Conservation (phyloP, 352 stramenopile species). For the Phytophthora cajani region DNA sequence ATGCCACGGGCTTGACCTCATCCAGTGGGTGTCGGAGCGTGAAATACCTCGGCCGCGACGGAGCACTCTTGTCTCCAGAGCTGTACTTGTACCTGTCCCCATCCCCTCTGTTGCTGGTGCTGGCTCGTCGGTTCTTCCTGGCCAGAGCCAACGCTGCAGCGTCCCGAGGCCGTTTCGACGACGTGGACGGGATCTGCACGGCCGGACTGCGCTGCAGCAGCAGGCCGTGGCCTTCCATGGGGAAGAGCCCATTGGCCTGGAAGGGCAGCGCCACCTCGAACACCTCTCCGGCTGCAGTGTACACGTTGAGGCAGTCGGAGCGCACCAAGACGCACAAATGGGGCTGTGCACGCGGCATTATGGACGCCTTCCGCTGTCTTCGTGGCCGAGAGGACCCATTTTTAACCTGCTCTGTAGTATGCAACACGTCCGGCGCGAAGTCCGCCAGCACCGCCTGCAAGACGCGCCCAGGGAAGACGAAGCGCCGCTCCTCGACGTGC, state of each 20-base stretch:
- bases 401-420: background rate
- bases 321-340: constrained; percentile 76
- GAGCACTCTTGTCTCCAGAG: constrained; percentile 15
- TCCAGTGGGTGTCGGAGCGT: constrained; percentile 77
- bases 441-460: constrained; percentile 58
- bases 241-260: constrained; percentile 65
- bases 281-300: constrained; percentile 65
- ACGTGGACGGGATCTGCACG: constrained; percentile 28
- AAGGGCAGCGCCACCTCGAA: constrained; percentile 82
- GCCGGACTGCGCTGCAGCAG: constrained; percentile 69
- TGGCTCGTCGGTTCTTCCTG: constrained; percentile 40
- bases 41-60: constrained; percentile 66
- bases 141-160: constrained; percentile 37
- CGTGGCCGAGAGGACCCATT: background rate
- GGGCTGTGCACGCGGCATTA: constrained; percentile 18
- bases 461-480: constrained; percentile 65
- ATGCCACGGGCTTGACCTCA: constrained; percentile 76
- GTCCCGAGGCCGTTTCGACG: constrained; percentile 37
- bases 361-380: constrained; percentile 11
- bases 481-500: constrained; percentile 65
- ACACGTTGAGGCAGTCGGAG: constrained; percentile 73
- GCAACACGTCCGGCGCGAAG: constrained; percentile 38
- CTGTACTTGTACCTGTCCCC: constrained; percentile 42
- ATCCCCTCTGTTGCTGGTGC: constrained; percentile 47
- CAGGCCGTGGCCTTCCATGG: constrained; percentile 50